phyloP scores from a whole-genome alignment of 2,329 filamentous ascomycete genomes.

The Colletotrichum liaoningense region DNA sequence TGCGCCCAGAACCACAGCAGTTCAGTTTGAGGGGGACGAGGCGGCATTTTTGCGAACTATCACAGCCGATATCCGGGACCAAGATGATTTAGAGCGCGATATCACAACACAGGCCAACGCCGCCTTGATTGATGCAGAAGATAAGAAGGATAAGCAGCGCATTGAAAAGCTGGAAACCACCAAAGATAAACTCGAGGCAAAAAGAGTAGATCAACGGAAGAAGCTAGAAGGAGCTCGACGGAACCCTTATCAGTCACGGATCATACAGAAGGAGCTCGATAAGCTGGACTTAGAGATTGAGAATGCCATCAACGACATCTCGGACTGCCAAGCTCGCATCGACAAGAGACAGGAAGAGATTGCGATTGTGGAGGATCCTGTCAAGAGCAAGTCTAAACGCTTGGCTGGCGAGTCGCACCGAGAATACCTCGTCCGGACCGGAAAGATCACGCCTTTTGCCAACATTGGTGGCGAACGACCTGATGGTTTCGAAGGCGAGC shows the following conservation, averaged over 20 bases:
- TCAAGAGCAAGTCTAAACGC: constrained; percentile 64
- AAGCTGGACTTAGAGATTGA: constrained; percentile 74
- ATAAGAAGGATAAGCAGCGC: constrained; percentile 71
- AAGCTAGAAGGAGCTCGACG: constrained; percentile 56
- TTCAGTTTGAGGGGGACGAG: constrained; percentile 5
- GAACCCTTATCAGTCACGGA: constrained; percentile 64
- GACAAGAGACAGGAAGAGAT: constrained; percentile 74
- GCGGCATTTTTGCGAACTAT: constrained; percentile 27
- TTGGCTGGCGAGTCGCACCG: constrained; percentile 85
- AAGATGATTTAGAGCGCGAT: constrained; percentile 90
- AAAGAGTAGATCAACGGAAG: constrained; percentile 68
- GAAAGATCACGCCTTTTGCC: constrained; percentile 97
- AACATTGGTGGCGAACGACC: constrained; percentile 75
- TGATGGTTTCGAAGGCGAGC: constrained; percentile 72
- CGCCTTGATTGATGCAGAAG: constrained; percentile 70
- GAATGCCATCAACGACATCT: constrained; percentile 76
- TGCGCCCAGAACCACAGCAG: neutral
- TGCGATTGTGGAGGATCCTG: constrained; percentile 55
- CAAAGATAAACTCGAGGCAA: constrained; percentile 70
- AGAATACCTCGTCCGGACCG: constrained; percentile 92
- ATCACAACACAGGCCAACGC: constrained; percentile 75
- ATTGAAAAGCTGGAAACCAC: constrained; percentile 68
- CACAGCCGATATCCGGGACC: constrained; percentile 74
- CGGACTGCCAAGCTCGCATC: constrained; percentile 85
- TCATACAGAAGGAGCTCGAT: constrained; percentile 73